Evolutionary conservation across 75 land plant species (phyloP), one percentile per base, ranked within the genome.

Genomic region (Azolla pinnata): DNA sequence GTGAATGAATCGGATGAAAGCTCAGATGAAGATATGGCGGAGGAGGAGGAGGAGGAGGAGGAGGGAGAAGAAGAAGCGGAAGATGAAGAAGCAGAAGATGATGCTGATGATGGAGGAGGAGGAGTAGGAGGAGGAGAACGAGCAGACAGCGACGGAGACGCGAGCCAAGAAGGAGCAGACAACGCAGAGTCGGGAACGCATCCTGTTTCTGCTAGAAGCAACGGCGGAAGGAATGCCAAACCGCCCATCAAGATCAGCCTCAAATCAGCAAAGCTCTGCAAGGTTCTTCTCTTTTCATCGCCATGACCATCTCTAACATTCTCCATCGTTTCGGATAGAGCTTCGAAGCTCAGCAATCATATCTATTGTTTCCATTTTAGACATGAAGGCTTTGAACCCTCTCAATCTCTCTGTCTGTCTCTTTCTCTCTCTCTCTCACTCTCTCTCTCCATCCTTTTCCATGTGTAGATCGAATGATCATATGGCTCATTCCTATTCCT

Each of bases 241-340:
- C 29, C 33, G 0, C 65, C 67, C 29, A 82, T 89, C 61, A 78
- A 73, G 29, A 82, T 89, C 59, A 68, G 71, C 49, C 83, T 89
- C 24, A 82, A 85, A 70, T 75, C 75, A 74, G 78, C 62, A 31
- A 49, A 25, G 12, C 25, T 85, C 17, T 89, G 96, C 71, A 89
- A 89, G 76, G 96, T 89, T 20, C 9, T 24, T 9, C 18, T 52
- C 17, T 8, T 3, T 23, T 20, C 0, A 20, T 7, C 30, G 32
- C 29, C 49, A 2, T 14, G 16, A 2, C 2, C 0, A 45, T 33
- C 12, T 8, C 14, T 17, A 12, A 29, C 2, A 25, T n/a, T n/a
- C n/a, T n/a, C n/a, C n/a, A n/a, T n/a, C n/a, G n/a, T n/a, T n/a
- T n/a, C n/a, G n/a, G n/a, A n/a, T n/a, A n/a, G n/a, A n/a, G n/a